Conservation (phyloP, 2,329 filamentous ascomycete genomes). For the Cladosporium cucumerinum region DNA sequence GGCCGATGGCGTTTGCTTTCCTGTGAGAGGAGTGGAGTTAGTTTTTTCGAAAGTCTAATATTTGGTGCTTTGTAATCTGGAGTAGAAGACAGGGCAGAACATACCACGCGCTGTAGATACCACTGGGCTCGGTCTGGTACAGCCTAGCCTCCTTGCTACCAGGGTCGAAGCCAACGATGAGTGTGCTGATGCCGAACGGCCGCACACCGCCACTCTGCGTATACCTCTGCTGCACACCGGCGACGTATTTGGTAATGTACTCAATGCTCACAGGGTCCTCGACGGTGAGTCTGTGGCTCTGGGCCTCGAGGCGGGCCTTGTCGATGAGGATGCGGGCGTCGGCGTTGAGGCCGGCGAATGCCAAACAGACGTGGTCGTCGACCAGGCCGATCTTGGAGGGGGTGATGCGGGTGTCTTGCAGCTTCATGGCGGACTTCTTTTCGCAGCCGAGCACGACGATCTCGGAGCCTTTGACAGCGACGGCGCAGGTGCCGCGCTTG, state of each 20-base stretch:
- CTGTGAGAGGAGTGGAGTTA: slow-evolving; percentile 45
- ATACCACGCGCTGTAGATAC: slow-evolving; percentile 98
- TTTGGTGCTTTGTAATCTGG: slow-evolving; percentile 15
- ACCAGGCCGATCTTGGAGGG: slow-evolving; percentile 97
- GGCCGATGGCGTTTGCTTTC: slow-evolving; percentile 98
- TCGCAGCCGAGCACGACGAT: slow-evolving; percentile 97
- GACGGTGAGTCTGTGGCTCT: slow-evolving; percentile 93
- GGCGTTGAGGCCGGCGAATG: slow-evolving; percentile 95
- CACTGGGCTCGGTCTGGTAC: slow-evolving; percentile 98
- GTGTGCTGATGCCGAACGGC: slow-evolving; percentile 96
- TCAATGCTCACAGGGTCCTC: slow-evolving; percentile 97
- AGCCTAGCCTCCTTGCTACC: slow-evolving; percentile 83
- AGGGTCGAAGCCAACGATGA: slow-evolving; percentile 98
- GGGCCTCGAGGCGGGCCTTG: slow-evolving; percentile 94
- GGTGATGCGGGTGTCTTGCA: slow-evolving; percentile 98
- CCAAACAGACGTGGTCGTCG: slow-evolving; percentile 93
- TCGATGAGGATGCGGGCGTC: slow-evolving; percentile 97
- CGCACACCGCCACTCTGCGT: slow-evolving; percentile 97
- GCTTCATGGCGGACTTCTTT: slow-evolving; percentile 98
- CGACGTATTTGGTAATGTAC: slow-evolving; percentile 99
- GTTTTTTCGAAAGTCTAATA: background rate
- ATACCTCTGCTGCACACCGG: slow-evolving; percentile 96
- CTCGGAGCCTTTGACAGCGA: slow-evolving; percentile 91
- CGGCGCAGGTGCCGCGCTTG: slow-evolving; percentile 98
- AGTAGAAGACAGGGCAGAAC: slow-evolving; percentile 25